Base-by-base conservation (phyloP, 768 basidiomycete genomes). In the Termitomyces eurrhizus region DNA sequence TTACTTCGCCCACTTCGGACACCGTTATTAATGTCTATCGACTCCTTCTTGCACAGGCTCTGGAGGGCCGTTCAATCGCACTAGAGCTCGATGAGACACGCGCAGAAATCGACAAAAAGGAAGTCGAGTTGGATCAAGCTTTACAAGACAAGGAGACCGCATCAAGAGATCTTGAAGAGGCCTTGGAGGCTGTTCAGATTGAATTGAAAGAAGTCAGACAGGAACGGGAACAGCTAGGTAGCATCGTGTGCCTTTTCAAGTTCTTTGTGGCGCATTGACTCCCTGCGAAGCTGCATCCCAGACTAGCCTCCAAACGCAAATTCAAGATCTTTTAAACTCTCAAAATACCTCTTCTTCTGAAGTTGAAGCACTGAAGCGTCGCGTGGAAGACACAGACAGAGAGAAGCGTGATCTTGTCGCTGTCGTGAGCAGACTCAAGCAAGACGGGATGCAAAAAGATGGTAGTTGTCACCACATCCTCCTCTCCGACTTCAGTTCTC, bases 351-450 rank as follows among this genome's bases (percentile, higher is more conserved):
- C 90, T 2, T 85, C 86, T 4, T 74, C 78, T 1, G 89, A 89
- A 68, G 70, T 85, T 8, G 86, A 85, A 39, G 70, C 74, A 7
- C 69, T 92, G 41, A 85, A 80, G 64, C 80, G 74, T 58, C 83
- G 84, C 42, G 74, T 89, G 4, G 86, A 92, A 24, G 90, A 92
- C 62, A 82, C 83, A 1, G 93, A 97, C 64, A 82, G 90, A 57
- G 95, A 97, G 78, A 97, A 97, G 74, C 85, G 93, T 37, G 93
- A 95, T 63, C 81, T 97, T 51, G 79, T 95, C 46, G 85, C 83
- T 33, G 89, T 94, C 48, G 84, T 95, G 5, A 93, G 90, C 70
- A 82, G 91, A 56, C 74, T 94, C 63, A 90, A 93, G 70, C 85
- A 91, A 66, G 90, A 95, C 62, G 78, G 80, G 45, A 68, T 80